phyloP scores from a whole-genome alignment of 2,329 filamentous ascomycete species.

The Hypomyces rosellus region DNA sequence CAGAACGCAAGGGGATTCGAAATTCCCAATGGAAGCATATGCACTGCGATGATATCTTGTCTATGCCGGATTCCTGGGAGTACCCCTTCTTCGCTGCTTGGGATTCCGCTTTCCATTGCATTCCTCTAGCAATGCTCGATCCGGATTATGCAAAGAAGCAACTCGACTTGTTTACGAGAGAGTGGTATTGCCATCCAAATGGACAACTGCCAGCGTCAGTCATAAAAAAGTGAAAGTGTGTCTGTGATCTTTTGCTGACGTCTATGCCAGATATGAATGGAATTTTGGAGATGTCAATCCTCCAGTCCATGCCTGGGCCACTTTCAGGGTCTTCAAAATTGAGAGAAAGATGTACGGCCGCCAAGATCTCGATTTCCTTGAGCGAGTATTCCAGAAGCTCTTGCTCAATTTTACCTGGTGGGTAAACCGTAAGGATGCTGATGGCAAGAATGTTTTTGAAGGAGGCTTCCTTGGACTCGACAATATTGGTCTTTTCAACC shows the following conservation, averaged over 20 bases:
- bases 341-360: constrained; percentile 95
- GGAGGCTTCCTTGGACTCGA: constrained; percentile 92
- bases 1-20: constrained; percentile 70
- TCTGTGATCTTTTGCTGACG: neutral
- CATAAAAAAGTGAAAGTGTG: too few relatives aligned
- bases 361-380: constrained; percentile 90
- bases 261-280: constrained; percentile 67
- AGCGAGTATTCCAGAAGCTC: constrained; percentile 93
- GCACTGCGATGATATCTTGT: constrained; percentile 89
- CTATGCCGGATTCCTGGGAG: constrained; percentile 98
- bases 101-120: constrained; percentile 96
- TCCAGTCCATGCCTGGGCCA: constrained; percentile 92
- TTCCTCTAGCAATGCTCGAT: constrained; percentile 93
- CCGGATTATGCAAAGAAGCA: constrained; percentile 98
- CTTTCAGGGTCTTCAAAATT: constrained; percentile 95
- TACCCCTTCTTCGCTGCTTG: constrained; percentile 97
- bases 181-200: constrained; percentile 99
- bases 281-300: constrained; percentile 97
- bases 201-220: constrained; percentile 82
- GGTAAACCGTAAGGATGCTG: constrained; percentile 92
- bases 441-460: constrained; percentile 96
- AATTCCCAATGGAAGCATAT: constrained; percentile 93
- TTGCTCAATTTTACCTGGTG: constrained; percentile 98
- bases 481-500: constrained; percentile 97
- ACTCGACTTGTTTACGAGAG: constrained; percentile 87